Evolutionary conservation across 495 filamentous ascomycete species (phyloP).

Genomic region (Pyronema domesticum): DNA sequence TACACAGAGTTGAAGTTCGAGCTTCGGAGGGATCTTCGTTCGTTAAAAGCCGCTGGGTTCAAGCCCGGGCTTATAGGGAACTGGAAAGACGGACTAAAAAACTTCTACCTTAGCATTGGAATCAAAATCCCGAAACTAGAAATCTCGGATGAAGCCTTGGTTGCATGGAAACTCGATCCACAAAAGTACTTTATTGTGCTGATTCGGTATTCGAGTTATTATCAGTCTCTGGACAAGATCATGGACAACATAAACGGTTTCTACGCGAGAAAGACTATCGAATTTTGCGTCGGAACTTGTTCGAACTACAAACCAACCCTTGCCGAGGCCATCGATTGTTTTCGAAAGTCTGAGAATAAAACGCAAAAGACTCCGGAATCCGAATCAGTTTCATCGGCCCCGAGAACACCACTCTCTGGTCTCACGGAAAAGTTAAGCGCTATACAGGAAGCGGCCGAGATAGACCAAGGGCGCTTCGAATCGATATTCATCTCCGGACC

Average conservation of each 20-base stretch:
- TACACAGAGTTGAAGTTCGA: constrained; percentile 2
- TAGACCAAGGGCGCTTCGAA: constrained; percentile 22
- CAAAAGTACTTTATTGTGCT: constrained; percentile 61
- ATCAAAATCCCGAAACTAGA: constrained; percentile 50
- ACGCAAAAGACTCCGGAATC: too few relatives aligned
- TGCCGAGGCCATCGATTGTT: constrained; percentile 34
- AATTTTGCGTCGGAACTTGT: constrained; percentile 35
- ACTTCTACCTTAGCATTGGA: constrained; percentile 43
- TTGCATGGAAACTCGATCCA: constrained; percentile 54
- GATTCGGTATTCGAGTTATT: constrained; percentile 45
- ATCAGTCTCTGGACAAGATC: constrained; percentile 38
- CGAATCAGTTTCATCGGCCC: constrained; percentile 7
- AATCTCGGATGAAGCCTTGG: constrained; percentile 57
- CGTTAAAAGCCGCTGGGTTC: constrained; percentile 49
- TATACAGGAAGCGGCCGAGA: neutral
- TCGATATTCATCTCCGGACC: constrained; percentile 55
- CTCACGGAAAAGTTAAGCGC: constrained; percentile 2
- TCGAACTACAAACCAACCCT: constrained; percentile 37
- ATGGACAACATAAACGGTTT: constrained; percentile 16
- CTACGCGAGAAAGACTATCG: constrained; percentile 21
- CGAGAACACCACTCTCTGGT: constrained; percentile 12
- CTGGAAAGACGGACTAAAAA: constrained; percentile 23
- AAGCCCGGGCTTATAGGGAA: constrained; percentile 46
- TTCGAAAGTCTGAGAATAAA: constrained; percentile 23
- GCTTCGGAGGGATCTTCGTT: constrained; percentile 45